Evolutionary conservation across 2,329 filamentous ascomycete genomes (phyloP), one percentile per base, ranked within the genome.

Genomic region (Clonostachys solani): DNA sequence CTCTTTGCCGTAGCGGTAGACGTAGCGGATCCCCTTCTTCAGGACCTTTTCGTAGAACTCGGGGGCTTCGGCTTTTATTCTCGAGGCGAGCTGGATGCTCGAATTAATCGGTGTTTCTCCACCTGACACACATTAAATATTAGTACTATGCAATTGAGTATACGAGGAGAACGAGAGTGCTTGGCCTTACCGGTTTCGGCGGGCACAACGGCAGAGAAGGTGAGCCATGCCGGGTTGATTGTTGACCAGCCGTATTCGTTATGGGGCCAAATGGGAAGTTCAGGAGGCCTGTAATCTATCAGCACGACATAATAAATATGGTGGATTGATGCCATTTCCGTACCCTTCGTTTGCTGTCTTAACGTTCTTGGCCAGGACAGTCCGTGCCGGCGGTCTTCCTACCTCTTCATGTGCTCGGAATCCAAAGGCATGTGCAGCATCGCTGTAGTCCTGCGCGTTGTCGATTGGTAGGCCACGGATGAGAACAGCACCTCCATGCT

Each of bases 231-330:
- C 3, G 65, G 65, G 41, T 67, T 61, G 46, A 67, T 61, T 1
- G 57, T 66, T 3, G 62, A 65, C 63, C 62, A 66, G 2, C 65
- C 65, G 33, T 67, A 67, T 47, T 67, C 65, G 33, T 62, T 66
- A 18, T 66, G 65, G 5, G 64, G 64, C 64, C 62, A 69, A 19
- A 67, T 68, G 0, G 66, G 65, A n/a, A 68, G 51, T 16, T 65
- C 61, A 8, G 65, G 61, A 5, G 64, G 64, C 42, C 51, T 29
- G 4, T 3, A 29, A 29, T 3, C 8, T 51, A 29, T 40, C 12
- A 40, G 37, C 5, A 17, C 15, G 12, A 38, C 8, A 10, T 3
- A 6, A 10, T 29, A 9, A 10, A 8, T 2, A 34, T 38, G 17
- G 6, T 48, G 18, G 3, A 12, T 40, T 35, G 9, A 33, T 5